Evolutionary conservation across 345 rosid genomes (phyloP).

Genomic region (Cardamine chenopodiifolia): DNA sequence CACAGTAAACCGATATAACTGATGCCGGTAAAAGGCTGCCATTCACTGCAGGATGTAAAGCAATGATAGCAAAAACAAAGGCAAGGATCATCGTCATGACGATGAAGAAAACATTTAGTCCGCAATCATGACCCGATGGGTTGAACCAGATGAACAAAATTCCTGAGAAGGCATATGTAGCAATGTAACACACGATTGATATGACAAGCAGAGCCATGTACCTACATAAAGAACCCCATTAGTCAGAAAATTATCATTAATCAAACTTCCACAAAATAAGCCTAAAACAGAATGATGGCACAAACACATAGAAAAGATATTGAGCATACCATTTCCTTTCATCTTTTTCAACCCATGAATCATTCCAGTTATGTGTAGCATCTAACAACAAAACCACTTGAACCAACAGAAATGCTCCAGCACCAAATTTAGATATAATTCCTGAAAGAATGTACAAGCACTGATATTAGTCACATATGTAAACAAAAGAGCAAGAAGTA

Average conservation of each 20-base stretch:
- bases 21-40: slow-evolving; percentile 99
- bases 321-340: slow-evolving; percentile 81
- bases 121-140: slow-evolving; percentile 94
- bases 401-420: slow-evolving; percentile 91
- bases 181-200: slow-evolving; percentile 82
- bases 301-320: slow-evolving; percentile 9
- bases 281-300: neutral
- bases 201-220: slow-evolving; percentile 79
- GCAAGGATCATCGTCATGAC: slow-evolving; percentile 89
- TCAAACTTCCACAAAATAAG: neutral
- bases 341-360: slow-evolving; percentile 98
- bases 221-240: slow-evolving; percentile 51
- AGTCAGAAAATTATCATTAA: neutral
- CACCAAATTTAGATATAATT: slow-evolving; percentile 84
- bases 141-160: slow-evolving; percentile 93
- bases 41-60: slow-evolving; percentile 92
- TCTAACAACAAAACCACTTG: slow-evolving; percentile 88
- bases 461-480: neutral
- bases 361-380: slow-evolving; percentile 90
- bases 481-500: neutral
- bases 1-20: slow-evolving; percentile 85
- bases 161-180: slow-evolving; percentile 77
- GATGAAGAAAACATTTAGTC: slow-evolving; percentile 90
- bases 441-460: slow-evolving; percentile 52
- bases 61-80: slow-evolving; percentile 63